Evolutionary conservation across 2,329 filamentous ascomycete genomes (phyloP), one percentile per base, ranked within the genome.

Genomic region (Thelonectria blattea): DNA sequence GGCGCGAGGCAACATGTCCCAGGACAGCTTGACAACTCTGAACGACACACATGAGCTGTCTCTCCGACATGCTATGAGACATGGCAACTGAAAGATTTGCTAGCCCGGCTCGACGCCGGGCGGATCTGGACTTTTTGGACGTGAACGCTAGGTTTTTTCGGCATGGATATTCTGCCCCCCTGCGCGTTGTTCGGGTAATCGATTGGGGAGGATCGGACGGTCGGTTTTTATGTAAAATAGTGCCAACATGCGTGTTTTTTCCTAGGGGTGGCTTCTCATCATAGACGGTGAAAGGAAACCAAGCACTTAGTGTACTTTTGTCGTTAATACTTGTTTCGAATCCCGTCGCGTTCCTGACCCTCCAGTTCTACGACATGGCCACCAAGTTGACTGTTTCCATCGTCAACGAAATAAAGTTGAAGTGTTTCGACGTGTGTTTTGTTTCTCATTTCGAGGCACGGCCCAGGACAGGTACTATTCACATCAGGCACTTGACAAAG

Each of bases 171-270:
- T 58, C 48, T 47, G 45, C 24, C 24, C 41, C n/a, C 41, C 64
- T 64, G 54, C 60, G 59, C 55, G 58, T 63, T 66, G 64, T 67
- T 66, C 64, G 67, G 61, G 59, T 67, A 70, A 68, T 71, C 41
- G 63, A 64, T 58, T 37, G 50, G 58, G 60, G 67, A 62, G 62
- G 71, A 57, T 68, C 54, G 65, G 60, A 72, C 48, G 56, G 63
- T 66, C 65, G 70, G 70, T 68, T 72, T 43, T 75, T 76, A 77
- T 76, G 81, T 83, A 83, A 77, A 82, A 80, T 82, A 82, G 76
- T 81, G 74, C 75, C 75, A 79, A 78, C 76, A 75, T 72, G 75
- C 73, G 73, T 73, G 76, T 78, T 76, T 70, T n/a, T 72, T 68
- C 66, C 71, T 73, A 72, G 68, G 70, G 72, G 73, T 72, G 70